Conservation (phyloP, 2,329 filamentous ascomycete species). For the Cytospora leucostoma region DNA sequence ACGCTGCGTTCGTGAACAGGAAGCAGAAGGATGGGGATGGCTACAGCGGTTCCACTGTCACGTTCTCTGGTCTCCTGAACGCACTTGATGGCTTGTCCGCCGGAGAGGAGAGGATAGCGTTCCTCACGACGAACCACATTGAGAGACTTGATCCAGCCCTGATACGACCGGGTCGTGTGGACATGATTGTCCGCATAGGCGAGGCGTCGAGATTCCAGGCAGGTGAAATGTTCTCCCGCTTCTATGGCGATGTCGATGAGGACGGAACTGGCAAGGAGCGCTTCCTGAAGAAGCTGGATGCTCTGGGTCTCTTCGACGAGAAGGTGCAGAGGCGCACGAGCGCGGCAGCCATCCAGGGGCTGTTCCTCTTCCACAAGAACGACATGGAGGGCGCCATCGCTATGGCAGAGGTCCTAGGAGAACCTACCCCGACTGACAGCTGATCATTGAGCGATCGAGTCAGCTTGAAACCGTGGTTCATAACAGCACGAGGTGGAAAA, state of each 20-base stretch:
- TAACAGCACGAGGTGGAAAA: not conserved
- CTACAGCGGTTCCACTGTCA: conserved; percentile 84
- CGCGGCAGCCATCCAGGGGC: conserved; percentile 87
- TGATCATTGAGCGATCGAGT: conserved; percentile 8
- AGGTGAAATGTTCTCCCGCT: conserved; percentile 85
- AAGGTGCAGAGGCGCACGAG: conserved; percentile 63
- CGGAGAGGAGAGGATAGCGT: conserved; percentile 89
- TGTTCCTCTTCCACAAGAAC: conserved; percentile 95
- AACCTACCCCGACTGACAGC: conserved; percentile 23
- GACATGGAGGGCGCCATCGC: conserved; percentile 83
- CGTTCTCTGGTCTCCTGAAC: conserved; percentile 88
- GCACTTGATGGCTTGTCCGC: conserved; percentile 90
- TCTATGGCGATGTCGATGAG: conserved; percentile 80
- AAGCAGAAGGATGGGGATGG: conserved; percentile 77
- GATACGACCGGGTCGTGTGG: conserved; percentile 86
- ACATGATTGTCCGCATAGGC: conserved; percentile 88
- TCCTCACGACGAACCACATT: conserved; percentile 92
- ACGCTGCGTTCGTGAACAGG: conserved; percentile 85
- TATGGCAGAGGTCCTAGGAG: conserved; percentile 66
- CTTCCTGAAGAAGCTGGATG: conserved; percentile 71
- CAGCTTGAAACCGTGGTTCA: not conserved
- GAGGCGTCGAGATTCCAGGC: conserved; percentile 87
- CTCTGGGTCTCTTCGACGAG: conserved; percentile 69
- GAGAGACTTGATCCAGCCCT: conserved; percentile 87
- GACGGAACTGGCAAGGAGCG: conserved; percentile 61